phyloP scores from a whole-genome alignment of 2,329 filamentous ascomycete genomes.

The Penicillium thymicola region DNA sequence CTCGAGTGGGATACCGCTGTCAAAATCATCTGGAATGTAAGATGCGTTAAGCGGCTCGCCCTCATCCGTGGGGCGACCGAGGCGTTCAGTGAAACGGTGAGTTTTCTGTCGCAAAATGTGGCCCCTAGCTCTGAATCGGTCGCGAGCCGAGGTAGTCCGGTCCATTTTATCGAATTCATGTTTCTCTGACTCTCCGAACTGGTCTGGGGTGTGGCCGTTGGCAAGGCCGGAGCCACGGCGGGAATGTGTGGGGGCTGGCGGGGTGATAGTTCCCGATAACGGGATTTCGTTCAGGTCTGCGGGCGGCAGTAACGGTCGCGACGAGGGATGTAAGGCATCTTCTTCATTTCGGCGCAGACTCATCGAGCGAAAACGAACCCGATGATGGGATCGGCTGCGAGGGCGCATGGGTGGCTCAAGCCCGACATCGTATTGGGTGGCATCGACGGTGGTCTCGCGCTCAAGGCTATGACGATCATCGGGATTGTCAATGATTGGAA shows the following conservation, averaged over 20 bases:
- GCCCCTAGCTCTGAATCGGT: slow-evolving; percentile 30
- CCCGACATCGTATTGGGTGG: slow-evolving; percentile 13
- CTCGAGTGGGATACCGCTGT: slow-evolving; percentile 22
- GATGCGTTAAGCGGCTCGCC: slow-evolving; percentile 31
- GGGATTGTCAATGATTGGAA: slow-evolving; percentile 6
- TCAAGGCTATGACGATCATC: slow-evolving; percentile 15
- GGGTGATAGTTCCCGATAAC: slow-evolving; percentile 22
- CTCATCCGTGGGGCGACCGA: slow-evolving; percentile 32
- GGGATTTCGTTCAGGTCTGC: slow-evolving; percentile 13
- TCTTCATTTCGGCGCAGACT: slow-evolving; percentile 7
- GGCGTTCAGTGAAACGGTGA: slow-evolving; percentile 24
- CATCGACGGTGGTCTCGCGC: slow-evolving; percentile 18
- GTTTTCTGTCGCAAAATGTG: slow-evolving; percentile 32
- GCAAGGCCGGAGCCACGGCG: slow-evolving; percentile 13
- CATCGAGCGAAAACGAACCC: slow-evolving; percentile 24
- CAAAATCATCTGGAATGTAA: slow-evolving; percentile 31
- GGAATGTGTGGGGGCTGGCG: slow-evolving; percentile 22
- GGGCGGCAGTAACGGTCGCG: slow-evolving; percentile 15
- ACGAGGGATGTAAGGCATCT: slow-evolving; percentile 3
- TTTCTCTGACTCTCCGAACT: slow-evolving; percentile 14
- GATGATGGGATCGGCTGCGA: slow-evolving; percentile 14
- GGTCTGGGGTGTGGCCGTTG: slow-evolving; percentile 7
- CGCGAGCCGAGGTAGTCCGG: slow-evolving; percentile 18
- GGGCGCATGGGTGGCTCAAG: slow-evolving; percentile 1
- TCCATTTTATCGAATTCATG: slow-evolving; percentile 5